A percentile compares a stretch with the other conserved stretches of the same genome.
These are phyloP conservation scores for Balakata baccata DNA, from an alignment of 345 rosid species.

Conservation along the genomic window DNA sequence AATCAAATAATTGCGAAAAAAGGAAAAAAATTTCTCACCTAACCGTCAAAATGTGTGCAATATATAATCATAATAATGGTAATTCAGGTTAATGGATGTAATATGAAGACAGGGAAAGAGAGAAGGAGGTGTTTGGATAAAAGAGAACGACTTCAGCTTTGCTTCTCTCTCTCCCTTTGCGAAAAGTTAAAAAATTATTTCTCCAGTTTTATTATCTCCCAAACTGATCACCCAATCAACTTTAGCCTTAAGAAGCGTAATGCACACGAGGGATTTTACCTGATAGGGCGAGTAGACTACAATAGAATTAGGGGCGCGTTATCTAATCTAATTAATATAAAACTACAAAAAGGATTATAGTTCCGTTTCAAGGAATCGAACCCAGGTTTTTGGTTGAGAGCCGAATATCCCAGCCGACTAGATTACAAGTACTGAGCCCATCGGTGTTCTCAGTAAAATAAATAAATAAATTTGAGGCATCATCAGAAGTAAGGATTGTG, in stretches of 20 bases:
- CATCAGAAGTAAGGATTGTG: too few relatives aligned
- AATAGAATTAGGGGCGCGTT: too few relatives aligned
- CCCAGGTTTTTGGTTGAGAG: slow-evolving; percentile 75
- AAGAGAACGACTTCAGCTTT: not conserved
- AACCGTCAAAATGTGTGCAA: not conserved
- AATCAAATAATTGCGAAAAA: not conserved
- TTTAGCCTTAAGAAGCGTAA: not conserved
- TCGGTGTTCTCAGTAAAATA: too few relatives aligned
- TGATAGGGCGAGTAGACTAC: not conserved
- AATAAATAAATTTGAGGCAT: too few relatives aligned
- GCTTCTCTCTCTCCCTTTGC: not conserved
- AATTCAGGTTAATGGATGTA: too few relatives aligned
- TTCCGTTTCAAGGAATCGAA: slow-evolving; percentile 76
- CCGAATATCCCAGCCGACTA: slow-evolving; percentile 76
- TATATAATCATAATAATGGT: too few relatives aligned
- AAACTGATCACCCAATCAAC: not conserved
- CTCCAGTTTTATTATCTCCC: not conserved
- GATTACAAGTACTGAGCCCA: too few relatives aligned
- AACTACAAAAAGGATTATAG: not conserved
- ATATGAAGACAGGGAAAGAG: not conserved
- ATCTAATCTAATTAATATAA: too few relatives aligned
- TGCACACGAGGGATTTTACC: not conserved
- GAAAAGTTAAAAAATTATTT: not conserved
- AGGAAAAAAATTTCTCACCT: not conserved
- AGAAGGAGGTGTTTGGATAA: not conserved